Percentiles rank a stretch among this genome's conserved stretches.
These are phyloP conservation scores for Phellopilus nigrolimitatus DNA, from an alignment of 1,284 basidiomycete species.

Conservation along the genomic window DNA sequence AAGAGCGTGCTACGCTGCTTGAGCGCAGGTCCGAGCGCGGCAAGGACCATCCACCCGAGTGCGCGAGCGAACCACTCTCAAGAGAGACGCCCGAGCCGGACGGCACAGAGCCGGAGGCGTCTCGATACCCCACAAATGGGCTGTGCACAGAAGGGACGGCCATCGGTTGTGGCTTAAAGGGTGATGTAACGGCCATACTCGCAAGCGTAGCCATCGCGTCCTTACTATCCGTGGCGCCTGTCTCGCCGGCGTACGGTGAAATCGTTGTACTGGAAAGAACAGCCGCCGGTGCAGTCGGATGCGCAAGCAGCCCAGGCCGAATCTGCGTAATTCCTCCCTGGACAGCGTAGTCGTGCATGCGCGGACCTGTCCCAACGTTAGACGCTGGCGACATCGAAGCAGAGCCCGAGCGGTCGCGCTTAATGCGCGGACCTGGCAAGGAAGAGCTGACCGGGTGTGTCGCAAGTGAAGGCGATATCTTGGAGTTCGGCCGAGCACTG, in stretches of 20 bases:
- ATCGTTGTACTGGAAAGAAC: conserved; percentile 1
- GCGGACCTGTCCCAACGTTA: conserved; percentile 43
- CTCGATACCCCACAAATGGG: conserved; percentile 22
- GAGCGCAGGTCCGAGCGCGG: conserved; percentile 48
- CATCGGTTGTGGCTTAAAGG: conserved; percentile 16
- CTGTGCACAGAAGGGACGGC: conserved; percentile 35
- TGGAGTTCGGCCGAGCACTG: conserved; percentile 10
- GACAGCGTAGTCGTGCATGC: conserved; percentile 60
- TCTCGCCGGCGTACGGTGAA: conserved; percentile 15
- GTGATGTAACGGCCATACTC: conserved; percentile 7
- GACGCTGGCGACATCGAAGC: conserved; percentile 34
- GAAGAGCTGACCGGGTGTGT: conserved; percentile 25
- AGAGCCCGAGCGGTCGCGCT: conserved; percentile 30
- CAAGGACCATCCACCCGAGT: conserved; percentile 45
- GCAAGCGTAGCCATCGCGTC: background rate
- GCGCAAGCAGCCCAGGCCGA: conserved; percentile 22
- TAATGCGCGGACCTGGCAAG: conserved; percentile 26
- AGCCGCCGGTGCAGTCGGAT: conserved; percentile 17
- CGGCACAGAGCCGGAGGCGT: conserved; percentile 26
- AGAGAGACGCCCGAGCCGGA: conserved; percentile 29
- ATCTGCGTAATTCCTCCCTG: conserved; percentile 31
- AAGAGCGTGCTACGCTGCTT: conserved; percentile 18
- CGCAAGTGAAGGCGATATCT: conserved; percentile 13
- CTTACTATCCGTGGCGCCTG: background rate
- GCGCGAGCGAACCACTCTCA: conserved; percentile 27